Evolutionary conservation across 345 rosid genomes (phyloP).

Genomic region (Ceriops decandra): DNA sequence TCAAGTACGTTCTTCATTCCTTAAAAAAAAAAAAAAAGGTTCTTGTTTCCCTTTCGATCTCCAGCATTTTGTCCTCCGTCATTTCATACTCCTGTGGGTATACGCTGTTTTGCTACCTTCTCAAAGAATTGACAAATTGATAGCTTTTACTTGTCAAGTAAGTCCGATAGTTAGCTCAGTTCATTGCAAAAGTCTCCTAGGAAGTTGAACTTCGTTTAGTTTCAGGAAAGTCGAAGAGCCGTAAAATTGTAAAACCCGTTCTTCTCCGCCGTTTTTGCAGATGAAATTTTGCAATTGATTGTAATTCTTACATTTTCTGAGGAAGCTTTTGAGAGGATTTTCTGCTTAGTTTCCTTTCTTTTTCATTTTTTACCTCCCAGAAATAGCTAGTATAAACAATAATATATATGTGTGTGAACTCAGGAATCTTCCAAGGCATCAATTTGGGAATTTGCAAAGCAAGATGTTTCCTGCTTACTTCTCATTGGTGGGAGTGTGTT

Average conservation of each 20-base stretch:
- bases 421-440: slow-evolving; percentile 92
- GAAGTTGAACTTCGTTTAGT: background rate
- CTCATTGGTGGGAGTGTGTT: slow-evolving; percentile 67
- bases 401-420: slow-evolving; percentile 2
- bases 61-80: background rate
- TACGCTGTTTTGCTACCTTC: background rate
- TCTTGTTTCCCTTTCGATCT: too few species aligned
- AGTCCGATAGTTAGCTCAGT: too few species aligned
- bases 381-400: background rate
- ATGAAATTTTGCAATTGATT: background rate
- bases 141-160: too few species aligned
- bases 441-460: slow-evolving; percentile 88
- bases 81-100: background rate
- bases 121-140: background rate
- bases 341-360: background rate
- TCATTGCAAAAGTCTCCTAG: background rate
- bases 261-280: background rate
- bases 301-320: background rate
- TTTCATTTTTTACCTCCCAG: background rate
- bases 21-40: background rate
- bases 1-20: slow-evolving; percentile 48
- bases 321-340: background rate
- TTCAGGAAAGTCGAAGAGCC: background rate
- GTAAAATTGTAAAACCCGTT: background rate
- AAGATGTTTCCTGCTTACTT: slow-evolving; percentile 99